These are phyloP conservation scores for Candida taoyuanica DNA, from an alignment of 805 yeast genomes.

Conservation along the genomic window DNA sequence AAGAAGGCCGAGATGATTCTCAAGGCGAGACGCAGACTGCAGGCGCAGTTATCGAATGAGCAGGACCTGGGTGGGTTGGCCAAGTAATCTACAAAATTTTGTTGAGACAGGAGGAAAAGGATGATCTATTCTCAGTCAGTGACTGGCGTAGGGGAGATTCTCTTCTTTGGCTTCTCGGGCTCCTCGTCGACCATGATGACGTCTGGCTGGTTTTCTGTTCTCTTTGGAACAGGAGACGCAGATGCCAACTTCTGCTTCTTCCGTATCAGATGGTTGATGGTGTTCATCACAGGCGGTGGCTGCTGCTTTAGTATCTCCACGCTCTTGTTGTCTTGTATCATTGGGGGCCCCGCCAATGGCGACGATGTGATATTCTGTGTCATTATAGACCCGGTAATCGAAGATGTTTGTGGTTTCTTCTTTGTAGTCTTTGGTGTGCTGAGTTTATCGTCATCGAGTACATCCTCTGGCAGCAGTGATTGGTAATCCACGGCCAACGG, in stretches of 20 bases:
- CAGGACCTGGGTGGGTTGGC: conserved; percentile 20
- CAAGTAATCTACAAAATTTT: too few species aligned
- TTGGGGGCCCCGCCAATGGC: conserved; percentile 2
- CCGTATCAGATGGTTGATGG: conserved; percentile 9
- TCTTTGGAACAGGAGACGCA: conserved; percentile 1
- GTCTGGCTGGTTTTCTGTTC: conserved; percentile 1
- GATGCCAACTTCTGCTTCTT: conserved; percentile 5
- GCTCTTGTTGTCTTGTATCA: too few species aligned
- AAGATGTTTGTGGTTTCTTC: conserved; percentile 2
- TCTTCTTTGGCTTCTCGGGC: conserved; percentile 30
- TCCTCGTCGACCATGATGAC: conserved; percentile 4
- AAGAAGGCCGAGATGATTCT: conserved; percentile 56
- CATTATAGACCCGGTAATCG: too few species aligned
- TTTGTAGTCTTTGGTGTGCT: conserved; percentile 11
- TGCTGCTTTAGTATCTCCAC: conserved; percentile 8
- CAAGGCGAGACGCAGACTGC: conserved; percentile 58
- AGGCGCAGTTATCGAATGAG: conserved; percentile 27
- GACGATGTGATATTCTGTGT: background rate
- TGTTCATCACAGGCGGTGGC: conserved; percentile 6
- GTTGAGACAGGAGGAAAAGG: too few species aligned
- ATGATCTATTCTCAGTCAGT: too few species aligned
- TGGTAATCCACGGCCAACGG: conserved; percentile 28
- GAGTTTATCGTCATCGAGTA: conserved; percentile 5
- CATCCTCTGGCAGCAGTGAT: conserved; percentile 13
- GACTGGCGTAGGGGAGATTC: conserved; percentile 13